Conservation (phyloP, 805 yeast species). For the Metschnikowia arizonensis region DNA sequence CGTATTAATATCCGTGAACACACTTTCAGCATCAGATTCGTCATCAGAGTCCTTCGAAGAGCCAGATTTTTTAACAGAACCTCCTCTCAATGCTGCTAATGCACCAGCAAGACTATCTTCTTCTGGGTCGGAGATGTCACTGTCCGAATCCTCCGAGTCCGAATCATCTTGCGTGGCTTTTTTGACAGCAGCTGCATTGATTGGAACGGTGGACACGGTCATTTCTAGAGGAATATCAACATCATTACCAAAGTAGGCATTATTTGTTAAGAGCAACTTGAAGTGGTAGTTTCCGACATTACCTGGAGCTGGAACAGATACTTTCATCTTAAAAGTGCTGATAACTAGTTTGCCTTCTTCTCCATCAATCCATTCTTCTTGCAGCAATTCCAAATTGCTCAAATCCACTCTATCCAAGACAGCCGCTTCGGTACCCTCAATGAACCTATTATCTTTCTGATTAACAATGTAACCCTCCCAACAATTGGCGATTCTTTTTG, state of each 20-base stretch:
- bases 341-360: conserved; percentile 40
- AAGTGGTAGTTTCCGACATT: conserved; percentile 61
- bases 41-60: conserved; percentile 38
- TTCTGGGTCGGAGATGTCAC: conserved; percentile 62
- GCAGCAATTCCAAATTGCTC: conserved; percentile 50
- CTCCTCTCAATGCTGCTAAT: conserved; percentile 65
- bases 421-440: conserved; percentile 57
- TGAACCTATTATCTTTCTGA: conserved; percentile 76
- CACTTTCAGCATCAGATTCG: conserved; percentile 35
- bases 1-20: conserved; percentile 43
- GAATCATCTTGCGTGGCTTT: conserved; percentile 30
- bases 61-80: conserved; percentile 41
- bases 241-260: conserved; percentile 81
- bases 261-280: conserved; percentile 64
- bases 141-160: conserved; percentile 44
- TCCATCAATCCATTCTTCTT: conserved; percentile 48
- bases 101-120: conserved; percentile 77
- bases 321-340: conserved; percentile 72
- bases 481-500: conserved; percentile 42
- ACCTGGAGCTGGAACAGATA: conserved; percentile 75
- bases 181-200: conserved; percentile 18
- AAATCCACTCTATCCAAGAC: conserved; percentile 49
- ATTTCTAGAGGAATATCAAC: conserved; percentile 64
- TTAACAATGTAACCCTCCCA: conserved; percentile 70
- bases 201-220: conserved; percentile 57